These are phyloP conservation scores for Obba rivulosa DNA, from an alignment of 768 basidiomycete genomes.

Conservation along the genomic window DNA sequence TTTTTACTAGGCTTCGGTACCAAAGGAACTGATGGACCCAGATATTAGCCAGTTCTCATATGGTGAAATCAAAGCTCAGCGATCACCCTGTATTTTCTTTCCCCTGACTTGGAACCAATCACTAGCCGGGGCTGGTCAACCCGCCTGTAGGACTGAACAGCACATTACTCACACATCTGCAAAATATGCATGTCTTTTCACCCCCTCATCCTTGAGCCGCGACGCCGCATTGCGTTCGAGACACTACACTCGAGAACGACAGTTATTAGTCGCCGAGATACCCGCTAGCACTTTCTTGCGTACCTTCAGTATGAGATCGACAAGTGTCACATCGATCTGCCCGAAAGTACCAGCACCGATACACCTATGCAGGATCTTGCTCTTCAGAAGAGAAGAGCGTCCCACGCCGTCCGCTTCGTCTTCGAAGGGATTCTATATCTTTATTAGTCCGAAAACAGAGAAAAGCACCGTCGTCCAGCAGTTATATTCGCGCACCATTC, in stretches of 20 bases:
- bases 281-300: conserved; percentile 1
- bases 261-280: neutral
- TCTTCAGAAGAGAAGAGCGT: conserved; percentile 24
- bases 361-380: conserved; percentile 29
- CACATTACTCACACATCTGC: conserved; percentile 34
- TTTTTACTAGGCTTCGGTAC: no score
- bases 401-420: conserved; percentile 5
- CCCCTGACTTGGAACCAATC: conserved; percentile 7
- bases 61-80: no score
- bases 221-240: conserved; percentile 50
- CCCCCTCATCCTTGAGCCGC: conserved; percentile 34
- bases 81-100: conserved; percentile 14
- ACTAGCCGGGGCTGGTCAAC: neutral
- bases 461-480: no score
- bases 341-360: conserved; percentile 22
- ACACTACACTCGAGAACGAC: conserved; percentile 32
- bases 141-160: neutral
- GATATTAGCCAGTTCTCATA: no score
- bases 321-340: conserved; percentile 25
- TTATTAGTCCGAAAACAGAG: neutral
- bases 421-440: conserved; percentile 37
- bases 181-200: conserved; percentile 48
- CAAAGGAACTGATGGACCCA: no score
- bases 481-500: conserved; percentile 30
- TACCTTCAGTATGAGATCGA: conserved; percentile 44